Base-by-base conservation (phyloP, 257 asterid species). In the Haberlea rhodopensis region DNA sequence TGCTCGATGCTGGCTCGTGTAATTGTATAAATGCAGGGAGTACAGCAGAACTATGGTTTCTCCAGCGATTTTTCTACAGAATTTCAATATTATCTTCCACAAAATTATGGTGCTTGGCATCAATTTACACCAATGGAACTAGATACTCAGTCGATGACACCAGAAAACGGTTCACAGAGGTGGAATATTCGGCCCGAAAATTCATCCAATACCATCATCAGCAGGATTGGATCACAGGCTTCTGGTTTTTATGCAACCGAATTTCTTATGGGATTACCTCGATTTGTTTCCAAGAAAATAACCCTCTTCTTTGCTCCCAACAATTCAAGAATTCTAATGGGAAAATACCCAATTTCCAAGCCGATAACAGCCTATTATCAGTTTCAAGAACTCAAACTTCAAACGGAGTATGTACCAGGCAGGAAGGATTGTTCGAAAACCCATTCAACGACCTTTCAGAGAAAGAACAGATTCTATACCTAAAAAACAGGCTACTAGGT, bases 211-310 rank as follows among this genome's bases (percentile, higher is more conserved):
- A 67, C 84, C 11, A 80, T 85, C 15, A 79, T 87, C 43, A 62
- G 83, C 70, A 74, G 76, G 71, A 79, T 84, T n/a, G 92, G 86
- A 73, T 77, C 96, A 24, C 87, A 88, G 1, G 71, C 85, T 23
- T 25, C 79, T 10, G 84, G 90, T 8, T 82, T 86, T 60, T 75
- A 71, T 54, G 78, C 85, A 1, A 74, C 90, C 0, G 94, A 84
- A 59, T 58, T 68, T 5, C 79, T 29, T 62, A 82, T 81, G 78
- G 84, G 87, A 8, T 75, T 84, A 58, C 62, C 92, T 28, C 78
- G 69, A 43, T 64, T 37, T 67, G 88, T 60, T 29, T 60, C 69
- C 72, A 63, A 32, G 66, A 62, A 62, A 70, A 60, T 49, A 71
- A 26, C 27, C 40, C 69, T 25, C 24, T 37, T 32, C 32, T 46